phyloP scores from a whole-genome alignment of 73 alveolate genomes.

The Stentor coeruleus region DNA sequence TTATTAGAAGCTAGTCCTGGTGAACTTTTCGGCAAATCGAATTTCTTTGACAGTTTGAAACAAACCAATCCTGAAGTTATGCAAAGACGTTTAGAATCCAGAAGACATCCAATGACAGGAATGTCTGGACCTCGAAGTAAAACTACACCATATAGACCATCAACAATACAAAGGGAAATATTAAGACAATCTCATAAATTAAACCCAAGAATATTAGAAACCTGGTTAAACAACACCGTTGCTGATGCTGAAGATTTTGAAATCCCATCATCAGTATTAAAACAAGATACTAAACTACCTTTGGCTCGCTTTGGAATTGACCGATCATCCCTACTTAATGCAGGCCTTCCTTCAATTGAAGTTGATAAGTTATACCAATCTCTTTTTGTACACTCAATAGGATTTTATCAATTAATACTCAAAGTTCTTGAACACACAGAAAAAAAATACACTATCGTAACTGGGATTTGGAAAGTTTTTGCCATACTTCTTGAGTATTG shows the following conservation, averaged over 20 bases:
- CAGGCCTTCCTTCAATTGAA: conserved; percentile 41
- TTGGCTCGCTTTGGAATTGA: conserved; percentile 53
- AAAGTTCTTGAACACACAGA: conserved; percentile 49
- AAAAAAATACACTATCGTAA: conserved; percentile 41
- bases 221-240: conserved; percentile 63
- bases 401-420: conserved; percentile 54
- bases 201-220: conserved; percentile 57
- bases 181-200: conserved; percentile 17
- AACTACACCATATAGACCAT: not conserved
- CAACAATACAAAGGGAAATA: not conserved
- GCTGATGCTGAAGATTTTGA: conserved; percentile 61
- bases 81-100: not conserved
- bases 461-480: conserved; percentile 64
- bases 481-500: conserved; percentile 61
- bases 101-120: conserved; percentile 10
- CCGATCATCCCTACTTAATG: conserved; percentile 42
- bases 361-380: conserved; percentile 53
- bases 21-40: not conserved
- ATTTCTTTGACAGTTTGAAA: conserved; percentile 14
- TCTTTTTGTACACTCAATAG: conserved; percentile 56
- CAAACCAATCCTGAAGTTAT: not conserved
- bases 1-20: not conserved
- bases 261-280: conserved; percentile 41
- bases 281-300: conserved; percentile 35
- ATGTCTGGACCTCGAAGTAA: not conserved